These are phyloP conservation scores for Thermomyces lanuginosus DNA, from an alignment of 2,329 filamentous ascomycete genomes.

Conservation along the genomic window DNA sequence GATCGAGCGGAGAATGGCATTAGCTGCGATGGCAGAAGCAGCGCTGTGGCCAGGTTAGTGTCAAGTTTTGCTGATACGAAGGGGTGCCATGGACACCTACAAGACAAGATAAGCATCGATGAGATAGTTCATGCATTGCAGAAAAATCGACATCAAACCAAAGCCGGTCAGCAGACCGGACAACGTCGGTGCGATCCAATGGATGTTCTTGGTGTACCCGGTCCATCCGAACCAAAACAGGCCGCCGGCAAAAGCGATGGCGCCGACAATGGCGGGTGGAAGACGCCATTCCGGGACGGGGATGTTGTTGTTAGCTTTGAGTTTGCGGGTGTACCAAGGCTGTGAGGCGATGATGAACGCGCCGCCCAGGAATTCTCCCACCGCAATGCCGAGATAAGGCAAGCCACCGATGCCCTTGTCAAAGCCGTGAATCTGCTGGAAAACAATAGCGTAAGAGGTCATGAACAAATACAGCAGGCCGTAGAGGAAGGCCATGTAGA, in stretches of 20 bases:
- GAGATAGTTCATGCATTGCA: slow-evolving; percentile 32
- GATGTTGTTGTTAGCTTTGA: slow-evolving; percentile 16
- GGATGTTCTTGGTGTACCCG: slow-evolving; percentile 16
- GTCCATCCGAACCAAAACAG: slow-evolving; percentile 31
- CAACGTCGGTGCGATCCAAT: slow-evolving; percentile 27
- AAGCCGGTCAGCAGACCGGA: slow-evolving; percentile 31
- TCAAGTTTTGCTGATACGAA: neutral
- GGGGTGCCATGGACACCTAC: slow-evolving; percentile 7
- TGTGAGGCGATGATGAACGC: slow-evolving; percentile 23
- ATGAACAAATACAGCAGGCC: slow-evolving; percentile 23
- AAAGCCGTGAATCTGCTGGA: slow-evolving; percentile 23
- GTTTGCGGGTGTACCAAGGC: slow-evolving; percentile 22
- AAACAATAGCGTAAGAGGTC: slow-evolving; percentile 32
- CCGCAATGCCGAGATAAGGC: slow-evolving; percentile 23
- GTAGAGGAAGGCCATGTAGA: slow-evolving; percentile 22
- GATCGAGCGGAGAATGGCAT: slow-evolving; percentile 32
- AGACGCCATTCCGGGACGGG: slow-evolving; percentile 29
- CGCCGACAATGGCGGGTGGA: slow-evolving; percentile 32
- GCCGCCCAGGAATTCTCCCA: slow-evolving; percentile 13
- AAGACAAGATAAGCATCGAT: slow-evolving; percentile 22
- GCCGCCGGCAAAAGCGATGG: slow-evolving; percentile 27
- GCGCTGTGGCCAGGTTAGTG: slow-evolving; percentile 18
- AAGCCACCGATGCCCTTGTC: slow-evolving; percentile 26
- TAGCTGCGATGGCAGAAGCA: slow-evolving; percentile 35
- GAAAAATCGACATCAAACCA: slow-evolving; percentile 33